Conservation (phyloP, 768 basidiomycete genomes). For the Cubamyces lactineus region DNA sequence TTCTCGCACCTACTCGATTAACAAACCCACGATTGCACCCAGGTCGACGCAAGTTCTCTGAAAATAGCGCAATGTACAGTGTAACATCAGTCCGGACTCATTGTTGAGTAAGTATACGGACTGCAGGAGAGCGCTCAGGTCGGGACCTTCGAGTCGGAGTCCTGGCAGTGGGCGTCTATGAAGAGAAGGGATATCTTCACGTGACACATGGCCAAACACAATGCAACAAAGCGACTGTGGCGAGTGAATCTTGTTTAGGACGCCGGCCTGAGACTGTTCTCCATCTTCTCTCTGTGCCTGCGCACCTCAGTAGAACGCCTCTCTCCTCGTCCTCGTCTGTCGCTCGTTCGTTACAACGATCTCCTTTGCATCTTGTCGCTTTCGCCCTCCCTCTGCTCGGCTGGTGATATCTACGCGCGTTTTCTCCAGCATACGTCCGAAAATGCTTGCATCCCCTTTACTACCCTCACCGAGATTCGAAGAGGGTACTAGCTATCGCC, state of each 20-base stretch:
- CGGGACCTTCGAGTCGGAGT: too few species aligned
- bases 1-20: neutral
- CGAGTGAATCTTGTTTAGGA: constrained; percentile 17
- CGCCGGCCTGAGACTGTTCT: constrained; percentile 22
- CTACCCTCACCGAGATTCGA: constrained; percentile 57
- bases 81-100: too few species aligned
- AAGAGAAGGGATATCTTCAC: neutral
- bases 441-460: constrained; percentile 73
- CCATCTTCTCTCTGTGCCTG: constrained; percentile 31
- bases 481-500: constrained; percentile 58
- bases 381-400: neutral
- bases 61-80: too few species aligned
- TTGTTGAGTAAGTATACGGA: too few species aligned
- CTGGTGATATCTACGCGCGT: neutral
- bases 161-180: neutral
- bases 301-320: constrained; percentile 5
- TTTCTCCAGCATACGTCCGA: constrained; percentile 14
- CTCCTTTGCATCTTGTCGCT: neutral
- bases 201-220: constrained; percentile 16
- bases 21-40: too few species aligned
- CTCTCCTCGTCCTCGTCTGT: neutral
- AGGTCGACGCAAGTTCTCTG: too few species aligned
- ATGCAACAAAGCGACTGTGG: constrained; percentile 18
- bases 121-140: too few species aligned
- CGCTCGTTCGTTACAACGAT: constrained; percentile 7